Percentiles rank a stretch among this genome's conserved stretches.
These are phyloP conservation scores for Acer negundo DNA, from an alignment of 345 rosid species.

Conservation along the genomic window DNA sequence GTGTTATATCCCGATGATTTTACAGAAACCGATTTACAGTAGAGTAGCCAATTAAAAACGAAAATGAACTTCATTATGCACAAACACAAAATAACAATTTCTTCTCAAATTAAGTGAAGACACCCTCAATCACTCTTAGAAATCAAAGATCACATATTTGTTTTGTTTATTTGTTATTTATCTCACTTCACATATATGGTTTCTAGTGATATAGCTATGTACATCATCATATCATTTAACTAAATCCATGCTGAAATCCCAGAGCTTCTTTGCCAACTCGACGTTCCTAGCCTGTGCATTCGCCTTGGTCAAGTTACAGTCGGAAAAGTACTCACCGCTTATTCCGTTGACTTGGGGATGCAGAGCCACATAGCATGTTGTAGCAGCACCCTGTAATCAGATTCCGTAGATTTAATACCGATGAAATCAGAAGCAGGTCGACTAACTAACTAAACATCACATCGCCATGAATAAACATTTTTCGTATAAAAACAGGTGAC, in stretches of 20 bases:
- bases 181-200: background rate
- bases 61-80: no score
- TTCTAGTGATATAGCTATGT: conserved; percentile 4
- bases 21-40: no score
- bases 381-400: conserved; percentile 66
- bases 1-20: no score
- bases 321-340: conserved; percentile 58
- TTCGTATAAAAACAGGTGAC: background rate
- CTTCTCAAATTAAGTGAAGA: background rate
- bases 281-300: conserved; percentile 17
- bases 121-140: background rate
- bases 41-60: no score
- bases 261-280: background rate
- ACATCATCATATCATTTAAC: conserved; percentile 9
- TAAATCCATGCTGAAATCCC: background rate
- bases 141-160: background rate
- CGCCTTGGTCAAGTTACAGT: conserved; percentile 48
- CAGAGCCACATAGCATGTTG: conserved; percentile 75
- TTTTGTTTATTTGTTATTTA: background rate
- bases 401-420: background rate
- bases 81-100: background rate
- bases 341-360: conserved; percentile 70
- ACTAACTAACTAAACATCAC: background rate
- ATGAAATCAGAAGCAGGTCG: background rate
- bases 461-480: background rate